These are phyloP conservation scores for Camelina neglecta DNA, from an alignment of 345 rosid species.

Conservation along the genomic window DNA sequence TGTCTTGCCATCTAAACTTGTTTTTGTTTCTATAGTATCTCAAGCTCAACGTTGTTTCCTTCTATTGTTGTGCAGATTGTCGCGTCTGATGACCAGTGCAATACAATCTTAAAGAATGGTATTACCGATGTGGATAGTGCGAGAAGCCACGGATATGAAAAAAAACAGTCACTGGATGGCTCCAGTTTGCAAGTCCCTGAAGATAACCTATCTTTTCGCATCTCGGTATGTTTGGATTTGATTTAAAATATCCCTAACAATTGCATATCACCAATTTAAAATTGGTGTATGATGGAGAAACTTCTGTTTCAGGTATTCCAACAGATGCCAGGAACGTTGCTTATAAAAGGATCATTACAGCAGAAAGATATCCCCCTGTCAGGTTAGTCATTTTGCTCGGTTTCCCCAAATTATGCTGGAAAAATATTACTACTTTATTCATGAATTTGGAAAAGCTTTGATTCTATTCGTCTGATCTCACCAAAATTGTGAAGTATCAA, in stretches of 20 bases:
- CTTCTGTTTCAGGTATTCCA: constrained; percentile 65
- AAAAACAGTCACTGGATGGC: constrained; percentile 39
- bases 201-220: constrained; percentile 52
- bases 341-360: constrained; percentile 78
- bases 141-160: constrained; percentile 19
- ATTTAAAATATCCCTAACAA: neutral
- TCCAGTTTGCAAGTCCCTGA: constrained; percentile 44
- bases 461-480: neutral
- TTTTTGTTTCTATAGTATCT: constrained; percentile 34
- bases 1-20: neutral
- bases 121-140: constrained; percentile 37
- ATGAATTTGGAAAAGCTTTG: constrained; percentile 22
- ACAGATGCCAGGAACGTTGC: constrained; percentile 81
- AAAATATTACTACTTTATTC: neutral
- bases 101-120: constrained; percentile 52
- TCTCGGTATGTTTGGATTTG: constrained; percentile 52
- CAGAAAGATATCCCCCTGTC: constrained; percentile 55
- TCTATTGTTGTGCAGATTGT: constrained; percentile 53
- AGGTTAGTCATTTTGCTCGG: constrained; percentile 50
- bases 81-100: constrained; percentile 58
- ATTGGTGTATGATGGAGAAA: constrained; percentile 11
- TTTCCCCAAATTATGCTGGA: neutral
- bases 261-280: neutral
- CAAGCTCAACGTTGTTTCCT: constrained; percentile 37
- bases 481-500: neutral